Conservation (phyloP, 2,329 filamentous ascomycete genomes). For the Sphaceloma murrayae region DNA sequence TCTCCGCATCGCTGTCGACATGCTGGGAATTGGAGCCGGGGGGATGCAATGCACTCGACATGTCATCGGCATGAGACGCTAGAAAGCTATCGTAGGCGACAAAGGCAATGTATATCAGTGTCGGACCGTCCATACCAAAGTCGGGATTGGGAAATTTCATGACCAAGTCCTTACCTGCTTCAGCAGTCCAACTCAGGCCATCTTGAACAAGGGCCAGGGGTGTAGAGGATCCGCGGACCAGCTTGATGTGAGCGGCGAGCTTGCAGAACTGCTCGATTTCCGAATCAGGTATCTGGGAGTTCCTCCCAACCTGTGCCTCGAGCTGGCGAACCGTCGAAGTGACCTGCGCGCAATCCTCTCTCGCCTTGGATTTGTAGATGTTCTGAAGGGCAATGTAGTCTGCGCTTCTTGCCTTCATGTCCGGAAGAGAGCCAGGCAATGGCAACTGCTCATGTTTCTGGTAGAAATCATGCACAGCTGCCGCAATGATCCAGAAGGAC, state of each 20-base stretch:
- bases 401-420: constrained; percentile 92
- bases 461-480: constrained; percentile 70
- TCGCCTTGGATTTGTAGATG: constrained; percentile 83
- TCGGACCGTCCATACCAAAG: constrained; percentile 31
- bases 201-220: constrained; percentile 41
- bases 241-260: constrained; percentile 84
- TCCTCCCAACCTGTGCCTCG: constrained; percentile 41
- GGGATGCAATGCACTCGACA: constrained; percentile 28
- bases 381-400: constrained; percentile 87
- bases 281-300: constrained; percentile 21
- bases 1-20: constrained; percentile 30
- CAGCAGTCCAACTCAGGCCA: constrained; percentile 35
- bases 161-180: constrained; percentile 42
- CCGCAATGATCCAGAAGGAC: constrained; percentile 81
- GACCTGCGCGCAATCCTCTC: constrained; percentile 67
- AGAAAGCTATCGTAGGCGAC: constrained; percentile 41
- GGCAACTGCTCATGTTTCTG: constrained; percentile 63
- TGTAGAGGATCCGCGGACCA: constrained; percentile 54
- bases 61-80: constrained; percentile 31
- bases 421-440: constrained; percentile 76
- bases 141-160: constrained; percentile 31
- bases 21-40: constrained; percentile 31
- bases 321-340: constrained; percentile 51
- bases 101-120: constrained; percentile 44
- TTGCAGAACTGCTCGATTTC: constrained; percentile 83